Evolutionary conservation across 768 basidiomycete genomes (phyloP).

Genomic region (Aureoboletus auriporus): DNA sequence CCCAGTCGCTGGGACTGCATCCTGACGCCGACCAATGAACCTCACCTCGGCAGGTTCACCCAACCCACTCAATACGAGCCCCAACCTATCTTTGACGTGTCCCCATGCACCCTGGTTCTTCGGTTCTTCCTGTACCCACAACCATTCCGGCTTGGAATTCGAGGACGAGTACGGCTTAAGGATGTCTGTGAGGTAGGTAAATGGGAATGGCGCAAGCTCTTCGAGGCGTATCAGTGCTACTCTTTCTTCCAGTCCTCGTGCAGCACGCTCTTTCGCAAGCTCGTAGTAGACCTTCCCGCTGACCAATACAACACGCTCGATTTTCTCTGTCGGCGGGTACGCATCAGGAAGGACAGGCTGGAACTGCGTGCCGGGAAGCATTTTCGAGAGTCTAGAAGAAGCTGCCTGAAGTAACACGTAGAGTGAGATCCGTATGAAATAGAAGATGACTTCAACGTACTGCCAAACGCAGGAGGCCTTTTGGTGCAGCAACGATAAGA

Average conservation of each 20-base stretch:
- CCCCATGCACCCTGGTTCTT: constrained; percentile 81
- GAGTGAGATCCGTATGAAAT: neutral
- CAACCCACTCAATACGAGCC: constrained; percentile 41
- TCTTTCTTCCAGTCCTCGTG: constrained; percentile 39
- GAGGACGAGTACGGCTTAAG: constrained; percentile 44
- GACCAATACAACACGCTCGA: constrained; percentile 66
- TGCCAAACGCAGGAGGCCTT: constrained; percentile 72
- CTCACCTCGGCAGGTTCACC: constrained; percentile 33
- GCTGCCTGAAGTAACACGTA: constrained; percentile 51
- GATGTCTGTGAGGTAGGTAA: constrained; percentile 43
- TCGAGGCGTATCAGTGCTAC: constrained; percentile 78
- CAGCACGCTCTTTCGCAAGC: constrained; percentile 64
- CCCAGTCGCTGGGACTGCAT: constrained; percentile 74
- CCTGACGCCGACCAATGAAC: constrained; percentile 68
- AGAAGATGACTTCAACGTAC: constrained; percentile 39
- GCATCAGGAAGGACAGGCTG: constrained; percentile 60
- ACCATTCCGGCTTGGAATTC: constrained; percentile 32
- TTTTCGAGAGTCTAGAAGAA: constrained; percentile 59
- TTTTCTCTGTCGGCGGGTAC: constrained; percentile 31
- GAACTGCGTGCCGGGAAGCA: constrained; percentile 60
- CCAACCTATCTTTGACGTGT: constrained; percentile 60
- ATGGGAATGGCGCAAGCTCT: constrained; percentile 88
- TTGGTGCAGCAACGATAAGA: constrained; percentile 79
- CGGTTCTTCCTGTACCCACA: constrained; percentile 87
- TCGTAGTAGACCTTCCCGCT: constrained; percentile 90